Conservation (phyloP, 2,329 filamentous ascomycete genomes). For the Onygenales sp. region DNA sequence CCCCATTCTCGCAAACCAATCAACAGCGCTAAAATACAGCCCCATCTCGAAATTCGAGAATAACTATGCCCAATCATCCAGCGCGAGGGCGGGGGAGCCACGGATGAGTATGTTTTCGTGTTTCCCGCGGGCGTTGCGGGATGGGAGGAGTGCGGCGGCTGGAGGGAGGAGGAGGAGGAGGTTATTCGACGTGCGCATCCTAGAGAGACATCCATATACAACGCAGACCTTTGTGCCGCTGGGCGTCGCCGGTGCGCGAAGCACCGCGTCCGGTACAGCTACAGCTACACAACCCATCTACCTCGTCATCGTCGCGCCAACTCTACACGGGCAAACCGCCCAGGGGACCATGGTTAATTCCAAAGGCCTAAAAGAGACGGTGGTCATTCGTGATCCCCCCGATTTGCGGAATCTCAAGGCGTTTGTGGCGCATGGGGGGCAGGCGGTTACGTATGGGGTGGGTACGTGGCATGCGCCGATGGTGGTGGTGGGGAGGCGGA, state of each 20-base stretch:
- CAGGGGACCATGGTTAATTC: slow-evolving; percentile 21
- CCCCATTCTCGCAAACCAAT: slow-evolving; percentile 67
- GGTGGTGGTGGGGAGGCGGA: slow-evolving; percentile 64
- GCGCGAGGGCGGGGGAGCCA: slow-evolving; percentile 41
- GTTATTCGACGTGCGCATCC: slow-evolving; percentile 58
- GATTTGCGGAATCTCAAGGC: slow-evolving; percentile 62
- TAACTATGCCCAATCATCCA: slow-evolving; percentile 52
- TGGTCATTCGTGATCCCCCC: slow-evolving; percentile 47
- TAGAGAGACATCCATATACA: slow-evolving; percentile 90
- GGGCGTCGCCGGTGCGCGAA: slow-evolving; percentile 13
- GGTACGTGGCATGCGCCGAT: slow-evolving; percentile 97
- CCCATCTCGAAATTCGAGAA: slow-evolving; percentile 66
- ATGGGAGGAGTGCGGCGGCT: slow-evolving; percentile 1
- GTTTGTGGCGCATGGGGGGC: slow-evolving; percentile 66
- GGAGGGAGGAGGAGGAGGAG: slow-evolving; percentile 12
- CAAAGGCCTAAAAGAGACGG: slow-evolving; percentile 13
- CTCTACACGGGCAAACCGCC: slow-evolving; percentile 39
- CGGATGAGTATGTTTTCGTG: slow-evolving; percentile 67
- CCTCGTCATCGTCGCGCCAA: slow-evolving; percentile 83
- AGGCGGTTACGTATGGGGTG: slow-evolving; percentile 84
- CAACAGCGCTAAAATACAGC: slow-evolving; percentile 76
- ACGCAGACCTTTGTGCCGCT: slow-evolving; percentile 88
- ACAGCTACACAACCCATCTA: slow-evolving; percentile 39
- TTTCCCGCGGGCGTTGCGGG: slow-evolving; percentile 39
- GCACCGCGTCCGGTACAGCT: slow-evolving; percentile 23